Evolutionary conservation across 192 early-diverging fungal species (phyloP), one percentile per base, ranked within the genome.

Genomic region (Chytriomyces sp.): DNA sequence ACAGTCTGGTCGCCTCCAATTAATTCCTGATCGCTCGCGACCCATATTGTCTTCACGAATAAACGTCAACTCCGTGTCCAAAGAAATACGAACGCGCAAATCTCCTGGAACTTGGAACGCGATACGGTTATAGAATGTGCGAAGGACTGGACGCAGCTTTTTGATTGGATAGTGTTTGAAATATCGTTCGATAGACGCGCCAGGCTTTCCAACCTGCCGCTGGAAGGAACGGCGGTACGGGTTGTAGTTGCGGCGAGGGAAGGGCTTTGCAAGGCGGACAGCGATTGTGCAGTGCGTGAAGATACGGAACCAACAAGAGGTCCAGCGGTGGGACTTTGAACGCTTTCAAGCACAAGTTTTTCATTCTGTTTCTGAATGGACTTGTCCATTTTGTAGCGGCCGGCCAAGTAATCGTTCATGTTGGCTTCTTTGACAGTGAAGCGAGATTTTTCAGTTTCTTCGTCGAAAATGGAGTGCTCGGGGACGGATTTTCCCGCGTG

Each of bases 71-170:
- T 99, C 95, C 0, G 96, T 96, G 82, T 99, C 97, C 3, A 99
- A 86, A 24, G 96, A 96, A 24, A 99, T 91, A 57, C 97, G 91
- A 62, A 98, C 92, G 20, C 93, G 87, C 8, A 94, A 89, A 84
- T 99, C 96, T 26, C 94, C 96, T 6, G 97, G 97, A 28, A 98
- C 86, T 82, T 99, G 97, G 86, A 99, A 99, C 9, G 97, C 96
- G 7, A 95, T 97, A 69, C 97, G 92, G 84, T 97, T 97, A 85
- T 98, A 98, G 73, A 96, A 94, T 0, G 96, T 94, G 61, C 97
- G 89, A 77, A 97, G 82, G 5, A 94, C 86, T 66, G 91, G 92
- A 68, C 84, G 87, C 64, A 94, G 84, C 18, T 85, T 83, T 91
- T 93, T 45, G 87, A 81, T 24, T 72, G 72, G 16, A 98, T 89